Base-by-base conservation (phyloP, 495 filamentous ascomycete genomes). In the Neurospora africana region DNA sequence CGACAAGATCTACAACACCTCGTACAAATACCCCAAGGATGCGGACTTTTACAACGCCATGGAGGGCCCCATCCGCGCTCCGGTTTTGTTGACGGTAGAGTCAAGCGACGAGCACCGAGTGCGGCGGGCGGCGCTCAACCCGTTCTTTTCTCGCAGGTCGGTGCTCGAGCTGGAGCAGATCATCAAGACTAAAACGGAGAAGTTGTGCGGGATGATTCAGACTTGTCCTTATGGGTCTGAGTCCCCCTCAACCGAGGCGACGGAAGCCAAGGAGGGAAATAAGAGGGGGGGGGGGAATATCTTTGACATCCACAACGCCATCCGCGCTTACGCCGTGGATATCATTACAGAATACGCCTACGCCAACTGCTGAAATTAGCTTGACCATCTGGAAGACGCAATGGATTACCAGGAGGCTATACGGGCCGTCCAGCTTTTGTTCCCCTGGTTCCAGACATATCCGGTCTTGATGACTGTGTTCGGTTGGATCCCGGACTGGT, bases 281-380 rank as follows among this genome's bases (percentile, higher is more conserved):
- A 38, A 75, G 13, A 1, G n/a, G n/a, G n/a, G 10, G 35, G 35
- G 35, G 35, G 9, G 7, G 8, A 37, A 37, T 37, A 37, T 74
- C 13, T 73, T 83, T 4, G 74, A 79, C 40, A 41, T 81, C n/a
- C 74, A 81, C 47, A 71, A 76, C 39, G 78, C 74, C 72, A 75
- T 79, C 70, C 76, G 79, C 37, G 77, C 80, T 6, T 71, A 85
- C n/a, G 76, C 81, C 2, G 75, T 81, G 3, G 84, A 86, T 73
- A 75, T 85, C 13, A 82, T 85, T 21, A 82, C 79, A 30, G 83
- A 83, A 65, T 85, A 84, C 71, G 79, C 76, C 0, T 85, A 83
- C 70, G 41, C 74, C 15, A 72, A 80, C 0, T 81, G 75, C 69
- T 80, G 75, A 73, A 71, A 76, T 35, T 47, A 73, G 27, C 27